These are phyloP conservation scores for Sonneratia caseolaris DNA, from an alignment of 345 rosid species.

Conservation along the genomic window DNA sequence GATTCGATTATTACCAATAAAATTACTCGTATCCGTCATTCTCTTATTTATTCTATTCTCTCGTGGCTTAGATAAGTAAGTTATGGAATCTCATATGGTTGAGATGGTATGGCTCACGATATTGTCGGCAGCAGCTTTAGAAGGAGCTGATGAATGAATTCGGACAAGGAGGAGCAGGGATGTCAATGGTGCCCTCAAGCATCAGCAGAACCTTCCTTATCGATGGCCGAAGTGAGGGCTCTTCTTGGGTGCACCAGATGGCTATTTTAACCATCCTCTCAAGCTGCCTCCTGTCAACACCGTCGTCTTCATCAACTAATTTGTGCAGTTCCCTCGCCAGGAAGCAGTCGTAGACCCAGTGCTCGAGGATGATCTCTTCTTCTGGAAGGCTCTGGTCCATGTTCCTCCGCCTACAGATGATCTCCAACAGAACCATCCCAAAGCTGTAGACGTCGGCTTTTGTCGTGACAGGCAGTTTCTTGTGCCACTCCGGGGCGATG, in stretches of 20 bases:
- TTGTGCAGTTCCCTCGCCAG: constrained; percentile 13
- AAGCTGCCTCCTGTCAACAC: constrained; percentile 11
- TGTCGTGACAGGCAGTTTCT: constrained; percentile 5
- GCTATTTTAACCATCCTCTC: constrained; percentile 21
- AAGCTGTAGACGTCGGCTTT: constrained; percentile 23
- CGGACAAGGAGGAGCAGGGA: constrained; percentile 13
- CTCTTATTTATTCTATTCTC: too few species aligned
- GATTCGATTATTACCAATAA: too few species aligned
- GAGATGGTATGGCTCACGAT: too few species aligned
- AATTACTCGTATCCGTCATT: too few species aligned
- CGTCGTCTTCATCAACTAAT: constrained; percentile 15
- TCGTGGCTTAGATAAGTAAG: too few species aligned
- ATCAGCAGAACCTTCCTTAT: constrained; percentile 22
- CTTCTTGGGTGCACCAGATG: constrained; percentile 19
- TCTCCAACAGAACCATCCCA: constrained; percentile 21
- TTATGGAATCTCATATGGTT: too few species aligned
- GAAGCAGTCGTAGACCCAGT: constrained; percentile 21
- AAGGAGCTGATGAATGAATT: constrained; percentile 13
- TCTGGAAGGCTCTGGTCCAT: constrained; percentile 10
- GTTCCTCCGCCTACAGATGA: constrained; percentile 12
- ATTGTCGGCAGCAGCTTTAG: neutral
- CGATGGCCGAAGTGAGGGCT: constrained; percentile 16
- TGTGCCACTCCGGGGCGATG: constrained; percentile 24
- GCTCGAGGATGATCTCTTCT: constrained; percentile 13
- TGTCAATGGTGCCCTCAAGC: constrained; percentile 23